Conservation (phyloP, 495 filamentous ascomycete genomes). For the Pseudotulostoma volvatum region DNA sequence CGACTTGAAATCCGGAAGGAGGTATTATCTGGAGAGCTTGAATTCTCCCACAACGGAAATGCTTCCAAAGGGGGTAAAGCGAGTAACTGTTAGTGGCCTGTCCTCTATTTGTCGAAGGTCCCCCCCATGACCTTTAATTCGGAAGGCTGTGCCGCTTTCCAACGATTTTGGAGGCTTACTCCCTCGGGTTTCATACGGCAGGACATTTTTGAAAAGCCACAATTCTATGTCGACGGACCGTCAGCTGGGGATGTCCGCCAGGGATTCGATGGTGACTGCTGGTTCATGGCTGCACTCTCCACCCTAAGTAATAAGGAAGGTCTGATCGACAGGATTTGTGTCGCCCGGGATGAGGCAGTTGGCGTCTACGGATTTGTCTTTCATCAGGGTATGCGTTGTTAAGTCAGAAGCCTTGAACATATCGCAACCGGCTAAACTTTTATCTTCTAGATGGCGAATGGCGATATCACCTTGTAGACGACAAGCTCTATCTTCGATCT, state of each 20-base stretch:
- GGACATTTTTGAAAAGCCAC: constrained; percentile 77
- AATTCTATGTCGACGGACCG: constrained; percentile 72
- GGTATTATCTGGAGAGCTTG: constrained; percentile 50
- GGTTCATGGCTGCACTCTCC: constrained; percentile 76
- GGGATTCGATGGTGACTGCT: constrained; percentile 73
- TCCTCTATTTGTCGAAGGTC: neutral
- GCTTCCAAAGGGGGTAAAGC: constrained; percentile 44
- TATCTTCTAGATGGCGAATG: constrained; percentile 69
- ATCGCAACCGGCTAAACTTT: too few species aligned
- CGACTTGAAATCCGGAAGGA: constrained; percentile 47
- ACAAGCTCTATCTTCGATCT: constrained; percentile 66
- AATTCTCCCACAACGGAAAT: constrained; percentile 25
- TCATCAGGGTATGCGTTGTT: constrained; percentile 41
- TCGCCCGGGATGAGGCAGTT: constrained; percentile 60
- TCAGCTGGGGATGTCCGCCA: constrained; percentile 71
- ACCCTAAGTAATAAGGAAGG: constrained; percentile 68
- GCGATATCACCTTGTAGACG: constrained; percentile 80
- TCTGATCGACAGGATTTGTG: constrained; percentile 68
- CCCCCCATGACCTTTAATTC: too few species aligned
- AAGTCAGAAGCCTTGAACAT: too few species aligned
- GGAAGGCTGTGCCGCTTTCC: neutral
- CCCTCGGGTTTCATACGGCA: constrained; percentile 10
- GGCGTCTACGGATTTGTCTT: constrained; percentile 95
- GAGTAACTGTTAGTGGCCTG: constrained; percentile 33
- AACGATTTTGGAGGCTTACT: constrained; percentile 1